Conservation (phyloP, 2,329 filamentous ascomycete species). For the Nannizzia gypsea region DNA sequence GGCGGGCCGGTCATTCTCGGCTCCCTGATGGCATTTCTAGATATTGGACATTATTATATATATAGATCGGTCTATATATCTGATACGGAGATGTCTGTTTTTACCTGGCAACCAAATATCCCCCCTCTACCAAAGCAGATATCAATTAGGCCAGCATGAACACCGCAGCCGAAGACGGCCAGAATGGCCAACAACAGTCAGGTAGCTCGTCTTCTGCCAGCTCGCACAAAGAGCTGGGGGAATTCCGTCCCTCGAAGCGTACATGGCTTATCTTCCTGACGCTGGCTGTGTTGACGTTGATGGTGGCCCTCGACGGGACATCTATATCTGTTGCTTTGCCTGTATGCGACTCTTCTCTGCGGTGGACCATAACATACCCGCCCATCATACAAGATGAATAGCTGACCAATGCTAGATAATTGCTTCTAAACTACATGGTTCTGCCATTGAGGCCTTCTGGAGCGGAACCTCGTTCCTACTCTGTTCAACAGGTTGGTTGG, state of each 20-base stretch:
- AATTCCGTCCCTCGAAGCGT: slow-evolving; percentile 12
- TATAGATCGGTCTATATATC: background rate
- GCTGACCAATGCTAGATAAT: slow-evolving; percentile 32
- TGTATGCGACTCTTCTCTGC: slow-evolving; percentile 18
- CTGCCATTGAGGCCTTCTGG: slow-evolving; percentile 56
- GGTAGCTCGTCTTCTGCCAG: background rate
- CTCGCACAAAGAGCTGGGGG: background rate
- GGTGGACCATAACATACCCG: no score
- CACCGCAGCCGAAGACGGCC: background rate
- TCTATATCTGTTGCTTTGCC: slow-evolving; percentile 52
- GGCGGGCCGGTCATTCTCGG: background rate
- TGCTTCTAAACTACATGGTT: slow-evolving; percentile 40
- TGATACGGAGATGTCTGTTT: background rate
- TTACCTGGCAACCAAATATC: background rate
- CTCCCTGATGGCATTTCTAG: background rate
- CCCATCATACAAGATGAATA: background rate
- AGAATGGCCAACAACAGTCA: background rate
- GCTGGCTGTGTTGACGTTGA: slow-evolving; percentile 45
- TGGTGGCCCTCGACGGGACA: slow-evolving; percentile 55
- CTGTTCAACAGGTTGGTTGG: slow-evolving; percentile 41
- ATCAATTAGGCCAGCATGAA: background rate
- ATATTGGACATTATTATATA: background rate
- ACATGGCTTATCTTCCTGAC: slow-evolving; percentile 42
- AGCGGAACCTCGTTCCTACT: slow-evolving; percentile 58
- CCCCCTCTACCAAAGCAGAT: no score